Percentiles rank a stretch among this genome's conserved stretches.
Conservation (phyloP, 495 filamentous ascomycete genomes). For the Aspergillus taichungensis region DNA sequence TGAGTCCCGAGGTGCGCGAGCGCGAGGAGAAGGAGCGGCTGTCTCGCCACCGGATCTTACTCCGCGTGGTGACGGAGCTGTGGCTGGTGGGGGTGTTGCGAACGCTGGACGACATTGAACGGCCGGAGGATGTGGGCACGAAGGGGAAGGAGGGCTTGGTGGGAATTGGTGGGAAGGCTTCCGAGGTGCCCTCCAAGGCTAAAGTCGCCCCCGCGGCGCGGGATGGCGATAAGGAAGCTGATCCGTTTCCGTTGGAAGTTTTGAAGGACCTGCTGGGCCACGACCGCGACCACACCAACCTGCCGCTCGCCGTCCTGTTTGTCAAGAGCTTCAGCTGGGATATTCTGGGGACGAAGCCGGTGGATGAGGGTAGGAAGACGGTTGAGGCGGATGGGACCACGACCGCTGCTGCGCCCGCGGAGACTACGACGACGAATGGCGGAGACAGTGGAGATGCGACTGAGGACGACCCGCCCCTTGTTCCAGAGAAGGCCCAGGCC, state of each 20-base stretch:
- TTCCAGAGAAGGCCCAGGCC: slow-evolving; percentile 65
- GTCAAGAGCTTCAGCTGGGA: slow-evolving; percentile 97
- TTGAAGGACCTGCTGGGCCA: slow-evolving; percentile 91
- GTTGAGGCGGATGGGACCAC: slow-evolving; percentile 78
- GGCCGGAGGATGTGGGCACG: slow-evolving; percentile 72
- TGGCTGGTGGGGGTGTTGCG: slow-evolving; percentile 87
- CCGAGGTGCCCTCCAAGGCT: slow-evolving; percentile 44
- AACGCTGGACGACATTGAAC: slow-evolving; percentile 80
- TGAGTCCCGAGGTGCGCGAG: slow-evolving; percentile 75
- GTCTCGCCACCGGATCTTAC: slow-evolving; percentile 71
- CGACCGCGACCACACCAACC: slow-evolving; percentile 83
- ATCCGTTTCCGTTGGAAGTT: slow-evolving; percentile 92
- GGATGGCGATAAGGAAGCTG: slow-evolving; percentile 43
- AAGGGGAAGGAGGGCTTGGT: slow-evolving; percentile 53
- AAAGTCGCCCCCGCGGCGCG: slow-evolving; percentile 20
- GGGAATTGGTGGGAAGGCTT: slow-evolving; percentile 38
- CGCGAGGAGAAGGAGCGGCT: slow-evolving; percentile 94
- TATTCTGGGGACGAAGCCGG: slow-evolving; percentile 66
- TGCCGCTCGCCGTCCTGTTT: slow-evolving; percentile 86
- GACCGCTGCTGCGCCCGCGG: slow-evolving; percentile 36
- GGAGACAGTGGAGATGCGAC: slow-evolving; percentile 32
- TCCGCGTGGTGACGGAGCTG: slow-evolving; percentile 87
- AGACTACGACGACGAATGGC: slow-evolving; percentile 31
- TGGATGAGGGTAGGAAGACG: slow-evolving; percentile 68
- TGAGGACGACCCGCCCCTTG: slow-evolving; percentile 61